Conservation (phyloP, 768 basidiomycete species). For the Artomyces pyxidatus region DNA sequence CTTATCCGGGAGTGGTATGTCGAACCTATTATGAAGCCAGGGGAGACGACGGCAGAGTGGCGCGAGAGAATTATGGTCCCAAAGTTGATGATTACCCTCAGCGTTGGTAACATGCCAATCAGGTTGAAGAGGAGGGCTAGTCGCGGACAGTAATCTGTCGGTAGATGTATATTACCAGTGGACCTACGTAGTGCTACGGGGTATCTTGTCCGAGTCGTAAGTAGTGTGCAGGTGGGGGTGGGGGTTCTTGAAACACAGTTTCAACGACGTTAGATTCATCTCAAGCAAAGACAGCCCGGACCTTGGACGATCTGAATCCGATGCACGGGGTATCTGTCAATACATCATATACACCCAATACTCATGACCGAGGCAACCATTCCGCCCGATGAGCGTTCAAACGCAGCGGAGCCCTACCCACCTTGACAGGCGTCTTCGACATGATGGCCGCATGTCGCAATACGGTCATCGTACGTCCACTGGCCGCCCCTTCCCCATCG, state of each 20-base stretch:
- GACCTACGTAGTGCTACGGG: not conserved
- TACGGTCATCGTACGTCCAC: conserved; percentile 2
- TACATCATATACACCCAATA: not conserved
- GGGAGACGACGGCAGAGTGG: conserved; percentile 25
- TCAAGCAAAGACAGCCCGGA: too few relatives aligned
- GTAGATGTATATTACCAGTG: too few relatives aligned
- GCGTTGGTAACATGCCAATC: too few relatives aligned
- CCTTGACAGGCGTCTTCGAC: conserved; percentile 10
- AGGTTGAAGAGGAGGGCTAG: too few relatives aligned
- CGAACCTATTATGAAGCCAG: conserved; percentile 32
- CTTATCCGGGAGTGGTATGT: conserved; percentile 46
- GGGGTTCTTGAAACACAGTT: too few relatives aligned
- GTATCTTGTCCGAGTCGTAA: not conserved
- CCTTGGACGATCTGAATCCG: too few relatives aligned
- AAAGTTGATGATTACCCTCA: too few relatives aligned
- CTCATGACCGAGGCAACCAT: conserved; percentile 21
- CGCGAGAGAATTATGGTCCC: conserved; percentile 6
- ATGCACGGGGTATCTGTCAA: not conserved
- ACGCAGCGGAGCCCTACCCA: conserved; percentile 14
- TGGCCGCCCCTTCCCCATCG: conserved; percentile 6
- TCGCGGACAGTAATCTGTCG: too few relatives aligned
- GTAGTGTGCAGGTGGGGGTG: not conserved
- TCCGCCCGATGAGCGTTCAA: conserved; percentile 16
- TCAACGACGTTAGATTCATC: too few relatives aligned
- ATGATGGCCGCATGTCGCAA: conserved; percentile 13